Percentiles rank a stretch among this genome's conserved stretches.
Conservation (phyloP, 805 yeast species). For the Zygosaccharomyces pseudorouxii region DNA sequence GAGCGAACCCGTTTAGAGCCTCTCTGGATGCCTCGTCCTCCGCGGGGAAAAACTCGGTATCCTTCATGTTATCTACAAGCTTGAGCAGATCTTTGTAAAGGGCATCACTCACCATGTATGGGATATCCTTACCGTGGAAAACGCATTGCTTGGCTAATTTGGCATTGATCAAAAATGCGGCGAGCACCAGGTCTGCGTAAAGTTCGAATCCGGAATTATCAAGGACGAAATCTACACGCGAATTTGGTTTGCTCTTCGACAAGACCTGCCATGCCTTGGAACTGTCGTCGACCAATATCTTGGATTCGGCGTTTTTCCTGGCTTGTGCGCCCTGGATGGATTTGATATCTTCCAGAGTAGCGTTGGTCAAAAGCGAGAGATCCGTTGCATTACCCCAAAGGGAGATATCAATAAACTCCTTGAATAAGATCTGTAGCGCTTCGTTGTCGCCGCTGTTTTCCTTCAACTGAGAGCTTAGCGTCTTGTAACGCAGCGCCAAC, state of each 20-base stretch:
- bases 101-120: slow-evolving; percentile 98
- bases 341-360: slow-evolving; percentile 84
- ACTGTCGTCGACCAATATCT: slow-evolving; percentile 75
- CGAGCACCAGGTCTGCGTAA: slow-evolving; percentile 72
- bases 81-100: slow-evolving; percentile 72
- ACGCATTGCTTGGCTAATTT: slow-evolving; percentile 59
- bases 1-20: slow-evolving; percentile 47
- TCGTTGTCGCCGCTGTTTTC: slow-evolving; percentile 34
- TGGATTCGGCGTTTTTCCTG: slow-evolving; percentile 73
- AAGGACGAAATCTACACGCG: slow-evolving; percentile 73
- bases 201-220: slow-evolving; percentile 96
- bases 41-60: slow-evolving; percentile 46
- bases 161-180: slow-evolving; percentile 65
- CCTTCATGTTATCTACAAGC: slow-evolving; percentile 52
- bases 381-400: slow-evolving; percentile 99
- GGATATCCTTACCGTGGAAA: slow-evolving; percentile 83
- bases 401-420: slow-evolving; percentile 81
- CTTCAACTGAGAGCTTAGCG: slow-evolving; percentile 34
- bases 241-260: slow-evolving; percentile 25
- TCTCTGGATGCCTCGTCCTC: slow-evolving; percentile 23
- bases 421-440: slow-evolving; percentile 54
- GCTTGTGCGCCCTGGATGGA: slow-evolving; percentile 88
- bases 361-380: slow-evolving; percentile 79
- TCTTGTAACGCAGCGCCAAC: slow-evolving; percentile 60
- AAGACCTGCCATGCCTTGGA: slow-evolving; percentile 57